phyloP scores from a whole-genome alignment of 2,329 filamentous ascomycete species.

The Nothomitra cinnamomea region DNA sequence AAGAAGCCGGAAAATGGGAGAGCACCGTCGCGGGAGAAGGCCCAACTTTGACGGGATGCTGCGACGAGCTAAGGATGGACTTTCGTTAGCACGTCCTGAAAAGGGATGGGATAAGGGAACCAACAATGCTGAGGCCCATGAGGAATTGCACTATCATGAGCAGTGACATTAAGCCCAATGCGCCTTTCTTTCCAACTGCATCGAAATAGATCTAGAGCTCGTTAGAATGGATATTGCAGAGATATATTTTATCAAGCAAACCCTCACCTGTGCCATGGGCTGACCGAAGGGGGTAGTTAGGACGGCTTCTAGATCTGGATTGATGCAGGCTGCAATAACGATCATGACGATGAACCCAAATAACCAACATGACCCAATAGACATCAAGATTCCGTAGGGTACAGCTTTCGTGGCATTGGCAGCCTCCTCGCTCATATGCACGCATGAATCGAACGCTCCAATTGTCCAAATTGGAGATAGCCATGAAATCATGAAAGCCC shows the following conservation, averaged over 20 bases:
- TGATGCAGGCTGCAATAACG: constrained; percentile 40
- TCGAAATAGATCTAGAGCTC: constrained; percentile 39
- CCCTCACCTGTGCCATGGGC: constrained; percentile 33
- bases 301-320: constrained; percentile 31
- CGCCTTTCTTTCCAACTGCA: constrained; percentile 39
- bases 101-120: constrained; percentile 8
- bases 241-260: constrained; percentile 1
- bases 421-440: constrained; percentile 43
- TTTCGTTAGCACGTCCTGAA: neutral
- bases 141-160: constrained; percentile 45
- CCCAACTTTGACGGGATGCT: constrained; percentile 43
- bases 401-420: constrained; percentile 41
- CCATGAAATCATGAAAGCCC: constrained; percentile 44
- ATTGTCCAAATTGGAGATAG: constrained; percentile 46
- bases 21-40: constrained; percentile 44
- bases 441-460: constrained; percentile 33
- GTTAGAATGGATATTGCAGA: neutral
- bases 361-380: constrained; percentile 36
- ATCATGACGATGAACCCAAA: constrained; percentile 41
- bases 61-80: constrained; percentile 29
- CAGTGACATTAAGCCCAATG: constrained; percentile 39
- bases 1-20: constrained; percentile 42
- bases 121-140: constrained; percentile 38
- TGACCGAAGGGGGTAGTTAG: constrained; percentile 36
- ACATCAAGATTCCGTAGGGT: constrained; percentile 41